A percentile compares a stretch with the other conserved stretches of the same genome.
phyloP scores from a whole-genome alignment of 306 rosid genomes.

The Cucumis melo region DNA sequence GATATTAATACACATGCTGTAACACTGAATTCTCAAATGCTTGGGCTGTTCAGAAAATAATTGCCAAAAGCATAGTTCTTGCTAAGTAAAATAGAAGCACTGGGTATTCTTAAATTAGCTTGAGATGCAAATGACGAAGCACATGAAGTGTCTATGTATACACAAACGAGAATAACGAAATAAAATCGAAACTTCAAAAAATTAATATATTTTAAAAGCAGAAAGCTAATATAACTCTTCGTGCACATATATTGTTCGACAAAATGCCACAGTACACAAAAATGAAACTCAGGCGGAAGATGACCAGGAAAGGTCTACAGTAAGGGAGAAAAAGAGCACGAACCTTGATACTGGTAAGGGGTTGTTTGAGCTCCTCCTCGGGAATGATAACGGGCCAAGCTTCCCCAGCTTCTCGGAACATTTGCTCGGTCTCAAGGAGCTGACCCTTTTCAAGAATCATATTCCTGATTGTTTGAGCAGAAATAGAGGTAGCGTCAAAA shows the following conservation, averaged over 20 bases:
- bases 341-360: constrained; percentile 52
- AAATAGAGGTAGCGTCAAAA: constrained; percentile 64
- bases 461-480: constrained; percentile 56
- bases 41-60: neutral
- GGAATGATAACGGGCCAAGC: constrained; percentile 76
- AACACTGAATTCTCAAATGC: neutral
- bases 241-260: constrained; percentile 12
- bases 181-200: neutral
- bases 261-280: neutral
- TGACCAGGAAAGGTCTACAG: neutral
- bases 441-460: constrained; percentile 79
- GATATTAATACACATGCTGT: neutral
- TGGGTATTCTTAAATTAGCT: neutral
- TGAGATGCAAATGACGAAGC: neutral
- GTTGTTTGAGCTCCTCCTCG: constrained; percentile 40
- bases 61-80: neutral
- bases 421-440: constrained; percentile 58
- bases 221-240: neutral
- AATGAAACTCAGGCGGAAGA: neutral
- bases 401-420: constrained; percentile 80
- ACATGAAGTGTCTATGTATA: neutral
- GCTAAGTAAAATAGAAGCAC: neutral
- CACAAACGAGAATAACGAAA: neutral
- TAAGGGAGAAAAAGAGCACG: constrained; percentile 3
- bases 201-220: neutral